Evolutionary conservation across 306 rosid genomes (phyloP), one percentile per base, ranked within the genome.

Genomic region (Carpinus viminea): DNA sequence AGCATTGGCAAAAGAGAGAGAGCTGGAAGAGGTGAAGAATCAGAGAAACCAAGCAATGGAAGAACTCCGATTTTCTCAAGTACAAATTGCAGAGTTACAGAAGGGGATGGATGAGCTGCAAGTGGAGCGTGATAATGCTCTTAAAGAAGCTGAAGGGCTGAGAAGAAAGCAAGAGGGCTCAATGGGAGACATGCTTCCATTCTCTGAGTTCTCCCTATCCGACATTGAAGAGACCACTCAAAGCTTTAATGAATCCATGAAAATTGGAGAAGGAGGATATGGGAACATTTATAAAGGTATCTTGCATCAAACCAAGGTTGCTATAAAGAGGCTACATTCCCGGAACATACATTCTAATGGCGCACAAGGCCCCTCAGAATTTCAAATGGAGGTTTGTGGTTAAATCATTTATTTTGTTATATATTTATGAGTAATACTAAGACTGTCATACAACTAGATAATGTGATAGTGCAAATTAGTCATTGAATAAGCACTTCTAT

Each of bases 201-300:
- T 83, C 77, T 76, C 86, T 17, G 97, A 91, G 53, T 88, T 91
- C 78, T 85, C 91, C 20, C 85, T 83, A 70, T 10, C 54, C 7
- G 97, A 92, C 78, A 88, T 95, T 56, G 79, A 81, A 79, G 87
- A 92, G 85, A 93, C 96, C 16, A 92, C 97, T 52, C 43, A 43
- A 55, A 79, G 76, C 77, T 91, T 93, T 60, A 65, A 86, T 77
- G 85, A 80, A 10, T 85, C 92, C 18, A 65, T 73, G 18, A 93
- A 90, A 95, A 93, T 95, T 10, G 98, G 99, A 78, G 93, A 91
- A 86, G 98, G 97, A 36, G 96, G 98, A 75, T 95, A 93, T 76
- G 99, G 99, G 76, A 92, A 83, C 62, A 86, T 95, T 75, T 95
- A 79, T 68, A 89, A 74, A 83, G 99, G 97, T 61, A 34, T 62